Conservation (phyloP, 106 monocot genomes). For the Triglochin maritima region DNA sequence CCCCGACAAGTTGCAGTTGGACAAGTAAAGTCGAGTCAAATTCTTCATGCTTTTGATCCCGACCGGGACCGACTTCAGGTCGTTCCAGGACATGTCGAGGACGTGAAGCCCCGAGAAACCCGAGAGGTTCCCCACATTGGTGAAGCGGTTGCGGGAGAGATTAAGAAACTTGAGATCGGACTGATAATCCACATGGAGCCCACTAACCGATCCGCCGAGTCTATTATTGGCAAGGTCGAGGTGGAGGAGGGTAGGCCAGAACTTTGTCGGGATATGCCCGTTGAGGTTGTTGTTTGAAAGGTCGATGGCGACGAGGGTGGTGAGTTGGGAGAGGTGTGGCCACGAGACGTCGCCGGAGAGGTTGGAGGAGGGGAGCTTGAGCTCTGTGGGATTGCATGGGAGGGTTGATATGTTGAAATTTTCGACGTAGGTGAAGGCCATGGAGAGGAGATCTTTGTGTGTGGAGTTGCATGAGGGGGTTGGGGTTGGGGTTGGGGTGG, state of each 20-base stretch:
- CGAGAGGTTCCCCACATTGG: conserved; percentile 20
- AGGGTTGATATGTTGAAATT: conserved; percentile 1
- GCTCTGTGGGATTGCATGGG: conserved; percentile 7
- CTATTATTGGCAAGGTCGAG: conserved; percentile 59
- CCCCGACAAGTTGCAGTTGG: conserved; percentile 18
- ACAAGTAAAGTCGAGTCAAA: conserved; percentile 11
- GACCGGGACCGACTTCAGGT: conserved; percentile 7
- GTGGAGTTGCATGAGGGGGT: not conserved
- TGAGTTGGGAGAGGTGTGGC: conserved; percentile 37
- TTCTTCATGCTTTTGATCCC: conserved; percentile 13
- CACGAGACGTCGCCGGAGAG: conserved; percentile 65
- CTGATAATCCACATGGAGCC: not conserved
- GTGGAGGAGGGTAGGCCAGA: conserved; percentile 52
- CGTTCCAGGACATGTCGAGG: conserved; percentile 51
- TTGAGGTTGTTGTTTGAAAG: conserved; percentile 57
- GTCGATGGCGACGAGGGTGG: conserved; percentile 48
- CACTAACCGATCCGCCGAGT: conserved; percentile 68
- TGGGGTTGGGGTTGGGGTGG: not conserved
- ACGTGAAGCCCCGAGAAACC: conserved; percentile 13
- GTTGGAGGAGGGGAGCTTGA: conserved; percentile 46
- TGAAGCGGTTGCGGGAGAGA: conserved; percentile 75
- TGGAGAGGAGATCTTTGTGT: not conserved
- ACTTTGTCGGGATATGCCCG: conserved; percentile 49
- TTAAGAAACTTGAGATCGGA: conserved; percentile 30
- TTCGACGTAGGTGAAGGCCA: not conserved